Base-by-base conservation (phyloP, 176 grass and related monocot genomes). In the Lolium multiflorum region DNA sequence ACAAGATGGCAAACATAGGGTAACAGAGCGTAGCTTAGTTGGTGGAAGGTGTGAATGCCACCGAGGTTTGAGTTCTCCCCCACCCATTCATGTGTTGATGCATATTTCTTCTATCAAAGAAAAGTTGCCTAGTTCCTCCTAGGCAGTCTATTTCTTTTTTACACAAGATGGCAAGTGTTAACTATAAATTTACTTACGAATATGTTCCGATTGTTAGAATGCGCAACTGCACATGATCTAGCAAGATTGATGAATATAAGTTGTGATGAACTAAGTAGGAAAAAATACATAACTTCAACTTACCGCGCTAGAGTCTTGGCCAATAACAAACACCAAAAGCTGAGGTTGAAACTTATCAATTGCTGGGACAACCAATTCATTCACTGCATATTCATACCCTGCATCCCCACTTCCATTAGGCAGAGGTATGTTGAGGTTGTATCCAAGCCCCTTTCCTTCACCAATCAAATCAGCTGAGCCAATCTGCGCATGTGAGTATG, bases 261-360 rank as follows among this genome's bases (percentile, higher is more conserved):
- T 65, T 37, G 0, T 8, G 26, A 81, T 17, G 7, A 12, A 77
- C 3, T 9, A 77, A 52, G 41, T 7, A 35, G 8, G 41, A 18
- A 2, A 68, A 4, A 77, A 21, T 14, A 25, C 10, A 24, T 1
- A 75, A 78, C 59, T 12, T 62, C 51, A 75, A 89, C 93, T 95
- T 58, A 98, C 96, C 78, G 90, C 74, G 39, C 92, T 96, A 82
- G 94, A 96, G 94, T 96, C 97, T 85, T 96, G 90, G 2, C 92
- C 97, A 39, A 94, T 49, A 11, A 96, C 89, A 54, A 98, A 81
- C 83, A 98, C 87, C 79, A 98, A 86, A 67, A 96, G 89, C 20
- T 86, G 85, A 39, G 96, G 94, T 62, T 82, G 51, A 67, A 94
- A 98, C 77, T 82, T 91, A 6, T 90, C 82, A 77, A 98, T 66